phyloP scores from a whole-genome alignment of 495 filamentous ascomycete species.

The Acidiella bohemica region DNA sequence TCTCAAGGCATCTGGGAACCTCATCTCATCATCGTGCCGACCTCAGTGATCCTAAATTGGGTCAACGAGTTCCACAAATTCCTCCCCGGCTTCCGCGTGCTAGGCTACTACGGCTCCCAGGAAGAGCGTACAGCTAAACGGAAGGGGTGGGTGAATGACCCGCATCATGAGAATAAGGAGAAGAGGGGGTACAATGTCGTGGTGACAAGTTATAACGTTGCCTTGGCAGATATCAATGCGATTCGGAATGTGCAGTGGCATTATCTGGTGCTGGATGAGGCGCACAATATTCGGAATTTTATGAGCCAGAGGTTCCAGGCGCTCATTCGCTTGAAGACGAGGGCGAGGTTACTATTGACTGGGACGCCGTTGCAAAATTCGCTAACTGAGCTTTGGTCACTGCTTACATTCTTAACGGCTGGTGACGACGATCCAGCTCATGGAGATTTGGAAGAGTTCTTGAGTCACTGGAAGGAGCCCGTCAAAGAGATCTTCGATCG shows the following conservation, averaged over 20 bases:
- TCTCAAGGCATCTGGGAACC: conserved; percentile 89
- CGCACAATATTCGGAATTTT: conserved; percentile 99
- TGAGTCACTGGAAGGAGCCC: conserved; percentile 82
- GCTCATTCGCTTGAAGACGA: conserved; percentile 78
- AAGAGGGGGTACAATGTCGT: conserved; percentile 71
- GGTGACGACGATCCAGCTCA: conserved; percentile 45
- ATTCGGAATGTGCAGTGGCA: conserved; percentile 91
- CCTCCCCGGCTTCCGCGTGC: conserved; percentile 94
- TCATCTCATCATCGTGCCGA: conserved; percentile 91
- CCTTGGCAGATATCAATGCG: conserved; percentile 85
- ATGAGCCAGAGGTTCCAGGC: conserved; percentile 94
- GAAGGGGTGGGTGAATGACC: conserved; percentile 73
- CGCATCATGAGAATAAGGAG: conserved; percentile 32
- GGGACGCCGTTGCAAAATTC: conserved; percentile 97
- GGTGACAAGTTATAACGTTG: conserved; percentile 92
- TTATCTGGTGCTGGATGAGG: conserved; percentile 97
- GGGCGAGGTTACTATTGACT: conserved; percentile 74
- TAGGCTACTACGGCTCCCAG: conserved; percentile 88
- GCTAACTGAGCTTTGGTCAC: conserved; percentile 89
- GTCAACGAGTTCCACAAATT: conserved; percentile 99
- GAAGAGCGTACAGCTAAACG: conserved; percentile 87
- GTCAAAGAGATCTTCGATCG: conserved; percentile 92
- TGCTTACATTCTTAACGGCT: conserved; percentile 87
- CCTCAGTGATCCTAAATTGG: conserved; percentile 98
- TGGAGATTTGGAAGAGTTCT: conserved; percentile 79